Conservation (phyloP, 192 early-diverging fungal species). For the Backusella tarrabulga region DNA sequence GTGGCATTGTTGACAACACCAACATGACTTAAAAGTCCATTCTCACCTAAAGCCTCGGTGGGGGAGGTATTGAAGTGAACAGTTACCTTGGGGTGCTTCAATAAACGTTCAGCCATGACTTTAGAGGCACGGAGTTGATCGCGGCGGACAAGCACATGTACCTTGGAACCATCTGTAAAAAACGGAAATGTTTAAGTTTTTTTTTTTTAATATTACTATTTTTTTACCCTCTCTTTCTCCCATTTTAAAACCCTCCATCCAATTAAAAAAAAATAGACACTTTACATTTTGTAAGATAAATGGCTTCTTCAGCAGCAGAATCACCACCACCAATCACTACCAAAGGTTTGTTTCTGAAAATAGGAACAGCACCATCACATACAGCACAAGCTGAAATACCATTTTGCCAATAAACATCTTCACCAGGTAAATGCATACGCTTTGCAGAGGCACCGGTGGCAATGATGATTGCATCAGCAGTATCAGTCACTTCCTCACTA, state of each 20-base stretch:
- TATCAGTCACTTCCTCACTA: conserved; percentile 69
- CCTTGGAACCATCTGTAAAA: conserved; percentile 71
- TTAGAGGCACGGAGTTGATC: conserved; percentile 95
- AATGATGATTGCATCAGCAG: conserved; percentile 82
- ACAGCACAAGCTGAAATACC: conserved; percentile 99
- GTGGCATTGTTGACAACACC: conserved; percentile 78
- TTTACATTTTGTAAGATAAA: conserved; percentile 91
- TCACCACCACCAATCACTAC: conserved; percentile 97
- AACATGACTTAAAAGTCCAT: conserved; percentile 67
- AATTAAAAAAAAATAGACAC: not conserved
- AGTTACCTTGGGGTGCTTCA: conserved; percentile 86
- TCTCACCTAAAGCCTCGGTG: conserved; percentile 84
- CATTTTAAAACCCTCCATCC: not conserved
- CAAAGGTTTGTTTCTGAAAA: conserved; percentile 93
- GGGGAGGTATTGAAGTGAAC: conserved; percentile 89
- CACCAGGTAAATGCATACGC: conserved; percentile 83
- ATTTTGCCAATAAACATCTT: conserved; percentile 93
- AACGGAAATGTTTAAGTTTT: conserved; percentile 6
- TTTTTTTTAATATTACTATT: not conserved
- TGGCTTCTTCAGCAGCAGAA: conserved; percentile 96
- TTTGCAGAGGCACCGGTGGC: conserved; percentile 97
- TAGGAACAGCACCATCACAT: conserved; percentile 96
- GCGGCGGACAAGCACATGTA: conserved; percentile 90
- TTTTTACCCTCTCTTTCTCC: not conserved
- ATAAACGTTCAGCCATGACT: conserved; percentile 91